Percentiles rank a stretch among this genome's conserved stretches.
Conservation (phyloP, 805 yeast genomes). For the Wickerhamomyces mucosus region DNA sequence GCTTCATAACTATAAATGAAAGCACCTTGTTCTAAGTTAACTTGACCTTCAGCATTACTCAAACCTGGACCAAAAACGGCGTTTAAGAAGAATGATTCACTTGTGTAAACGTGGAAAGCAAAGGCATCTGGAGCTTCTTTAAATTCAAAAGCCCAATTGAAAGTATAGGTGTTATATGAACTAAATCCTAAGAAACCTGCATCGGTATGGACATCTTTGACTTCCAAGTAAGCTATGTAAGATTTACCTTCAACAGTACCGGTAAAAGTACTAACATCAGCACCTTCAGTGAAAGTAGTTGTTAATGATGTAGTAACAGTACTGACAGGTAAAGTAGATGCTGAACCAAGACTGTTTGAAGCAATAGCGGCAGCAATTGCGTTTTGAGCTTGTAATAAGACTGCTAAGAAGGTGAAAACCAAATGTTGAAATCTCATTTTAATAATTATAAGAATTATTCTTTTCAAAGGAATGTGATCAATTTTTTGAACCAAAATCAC, state of each 20-base stretch:
- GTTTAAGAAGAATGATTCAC: neutral
- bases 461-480: too few relatives aligned
- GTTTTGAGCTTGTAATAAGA: too few relatives aligned
- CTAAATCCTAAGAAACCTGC: neutral
- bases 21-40: slow-evolving; percentile 11
- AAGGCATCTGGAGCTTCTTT: slow-evolving; percentile 6
- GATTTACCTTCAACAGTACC: slow-evolving; percentile 2
- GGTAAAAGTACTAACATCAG: slow-evolving; percentile 2
- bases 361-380: neutral
- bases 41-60: slow-evolving; percentile 5
- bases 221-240: slow-evolving; percentile 1
- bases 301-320: neutral
- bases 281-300: neutral
- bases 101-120: slow-evolving; percentile 4
- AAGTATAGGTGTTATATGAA: slow-evolving; percentile 2
- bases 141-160: slow-evolving; percentile 13
- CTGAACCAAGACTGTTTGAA: neutral
- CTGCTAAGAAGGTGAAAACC: too few relatives aligned
- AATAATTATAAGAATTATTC: too few relatives aligned
- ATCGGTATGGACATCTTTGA: neutral
- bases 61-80: slow-evolving; percentile 3
- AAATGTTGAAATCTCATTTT: too few relatives aligned
- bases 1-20: slow-evolving; percentile 7
- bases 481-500: too few relatives aligned
- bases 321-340: neutral